These are phyloP conservation scores for Ramaria sp. DNA, from an alignment of 768 basidiomycete genomes.

Conservation along the genomic window DNA sequence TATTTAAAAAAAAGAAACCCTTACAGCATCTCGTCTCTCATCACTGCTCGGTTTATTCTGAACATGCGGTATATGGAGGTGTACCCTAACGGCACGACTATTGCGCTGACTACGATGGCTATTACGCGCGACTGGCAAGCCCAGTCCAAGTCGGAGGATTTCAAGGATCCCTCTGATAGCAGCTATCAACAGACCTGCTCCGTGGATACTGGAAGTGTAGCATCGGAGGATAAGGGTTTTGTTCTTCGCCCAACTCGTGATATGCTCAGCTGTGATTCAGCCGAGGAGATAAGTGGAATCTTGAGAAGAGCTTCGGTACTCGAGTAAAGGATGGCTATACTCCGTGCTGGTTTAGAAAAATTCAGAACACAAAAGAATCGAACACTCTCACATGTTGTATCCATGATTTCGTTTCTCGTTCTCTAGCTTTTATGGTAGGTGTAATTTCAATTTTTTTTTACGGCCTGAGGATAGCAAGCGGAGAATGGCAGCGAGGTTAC, in stretches of 20 bases:
- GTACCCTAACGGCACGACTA: slow-evolving; percentile 4
- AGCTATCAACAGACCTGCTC: not conserved
- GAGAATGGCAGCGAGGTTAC: too few relatives aligned
- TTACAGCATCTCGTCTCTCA: slow-evolving; percentile 1
- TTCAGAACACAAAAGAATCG: too few relatives aligned
- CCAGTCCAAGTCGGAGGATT: not conserved
- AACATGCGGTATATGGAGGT: slow-evolving; percentile 8
- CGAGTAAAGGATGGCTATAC: too few relatives aligned
- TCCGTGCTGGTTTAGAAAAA: too few relatives aligned
- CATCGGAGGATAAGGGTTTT: not conserved
- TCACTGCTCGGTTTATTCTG: slow-evolving; percentile 3
- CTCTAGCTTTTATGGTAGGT: too few relatives aligned
- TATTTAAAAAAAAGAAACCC: not conserved
- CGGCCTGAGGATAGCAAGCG: too few relatives aligned
- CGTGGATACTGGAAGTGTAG: not conserved
- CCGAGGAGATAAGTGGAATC: not conserved
- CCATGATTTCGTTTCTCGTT: too few relatives aligned
- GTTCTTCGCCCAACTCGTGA: not conserved
- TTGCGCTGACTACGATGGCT: slow-evolving; percentile 1
- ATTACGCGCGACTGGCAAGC: not conserved
- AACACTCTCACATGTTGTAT: too few relatives aligned
- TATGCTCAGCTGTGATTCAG: not conserved
- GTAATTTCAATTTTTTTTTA: too few relatives aligned
- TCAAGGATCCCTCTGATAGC: not conserved
- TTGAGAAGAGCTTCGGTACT: not conserved